phyloP scores from a whole-genome alignment of 257 asterid genomes.

The Paraleonurus japonicus region DNA sequence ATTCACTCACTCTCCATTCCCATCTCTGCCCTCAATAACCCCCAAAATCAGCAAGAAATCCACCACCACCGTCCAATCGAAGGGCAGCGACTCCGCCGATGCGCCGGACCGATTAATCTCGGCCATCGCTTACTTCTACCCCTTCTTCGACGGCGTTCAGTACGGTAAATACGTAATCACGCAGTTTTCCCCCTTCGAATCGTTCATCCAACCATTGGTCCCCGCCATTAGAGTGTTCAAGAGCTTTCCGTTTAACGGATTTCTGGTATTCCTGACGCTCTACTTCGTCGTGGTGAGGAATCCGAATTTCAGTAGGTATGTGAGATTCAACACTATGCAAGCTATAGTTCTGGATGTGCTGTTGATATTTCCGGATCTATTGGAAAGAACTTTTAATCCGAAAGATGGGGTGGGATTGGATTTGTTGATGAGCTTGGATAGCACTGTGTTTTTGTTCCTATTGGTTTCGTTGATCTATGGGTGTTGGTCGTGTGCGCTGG shows the following conservation, averaged over 20 bases:
- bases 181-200: conserved; percentile 68
- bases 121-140: conserved; percentile 86
- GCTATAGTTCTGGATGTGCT: conserved; percentile 96
- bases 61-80: conserved; percentile 43
- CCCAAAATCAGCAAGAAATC: conserved; percentile 26
- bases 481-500: conserved; percentile 72
- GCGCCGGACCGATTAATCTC: conserved; percentile 88
- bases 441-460: conserved; percentile 89
- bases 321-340: conserved; percentile 96
- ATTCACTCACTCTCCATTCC: conserved; percentile 17
- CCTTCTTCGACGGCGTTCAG: conserved; percentile 94
- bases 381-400: conserved; percentile 85
- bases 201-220: conserved; percentile 68
- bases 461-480: conserved; percentile 78
- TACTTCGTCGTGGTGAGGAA: conserved; percentile 91
- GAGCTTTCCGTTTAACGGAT: conserved; percentile 85
- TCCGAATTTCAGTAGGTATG: conserved; percentile 84
- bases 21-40: conserved; percentile 27
- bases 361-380: conserved; percentile 82
- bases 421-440: conserved; percentile 86
- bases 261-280: conserved; percentile 72
- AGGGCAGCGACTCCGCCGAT: conserved; percentile 61
- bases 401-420: conserved; percentile 87
- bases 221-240: conserved; percentile 90
- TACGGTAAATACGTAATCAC: conserved; percentile 83